Base-by-base conservation (phyloP, 176 grass and related monocot species). In the Neostapfia colusana region DNA sequence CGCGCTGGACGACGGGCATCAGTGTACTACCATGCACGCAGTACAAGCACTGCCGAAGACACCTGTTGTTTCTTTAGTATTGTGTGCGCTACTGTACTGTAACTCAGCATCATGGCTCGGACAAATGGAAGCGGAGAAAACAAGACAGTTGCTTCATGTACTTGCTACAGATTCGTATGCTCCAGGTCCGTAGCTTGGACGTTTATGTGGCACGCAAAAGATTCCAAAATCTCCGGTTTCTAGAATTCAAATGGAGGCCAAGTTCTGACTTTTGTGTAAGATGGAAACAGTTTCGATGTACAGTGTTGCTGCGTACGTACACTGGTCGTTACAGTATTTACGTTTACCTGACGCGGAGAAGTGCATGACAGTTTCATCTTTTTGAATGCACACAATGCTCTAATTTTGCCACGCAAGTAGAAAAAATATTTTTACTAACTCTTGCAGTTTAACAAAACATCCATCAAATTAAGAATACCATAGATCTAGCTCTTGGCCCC, bases 191-290 rank as follows among this genome's bases (percentile, higher is more conserved):
- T 70, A 20, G 64, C 65, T 72, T 66, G 75, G 67, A 26, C 5
- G 45, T 25, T 73, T 66, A 42, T 25, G 17, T 57, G 8, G 45
- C 75, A 28, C 1, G 21, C 75, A 45, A 73, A 38, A 74, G 83
- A 67, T 85, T 67, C 76, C 69, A 85, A 79, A 44, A 1, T 74
- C 69, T 27, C 69, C 76, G 21, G 83, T 73, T 85, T 85, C 75
- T 73, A 79, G 69, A 85, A 58, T 79, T 79, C 76, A 79, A 85
- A 79, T 48, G 43, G 68, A 38, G 26, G 60, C 60, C 42, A 50
- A 36, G 18, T 24, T 72, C 37, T 23, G 58, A 41, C 36, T 78
- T 35, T 36, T 27, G 68, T 85, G 64, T 54, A 23, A 46, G 69
- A 10, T 9, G 7, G 35, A 48, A 21, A 69, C 28, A 6, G 55